Evolutionary conservation across 192 early-diverging fungal species (phyloP).

Genomic region (Mortierella claussenii): DNA sequence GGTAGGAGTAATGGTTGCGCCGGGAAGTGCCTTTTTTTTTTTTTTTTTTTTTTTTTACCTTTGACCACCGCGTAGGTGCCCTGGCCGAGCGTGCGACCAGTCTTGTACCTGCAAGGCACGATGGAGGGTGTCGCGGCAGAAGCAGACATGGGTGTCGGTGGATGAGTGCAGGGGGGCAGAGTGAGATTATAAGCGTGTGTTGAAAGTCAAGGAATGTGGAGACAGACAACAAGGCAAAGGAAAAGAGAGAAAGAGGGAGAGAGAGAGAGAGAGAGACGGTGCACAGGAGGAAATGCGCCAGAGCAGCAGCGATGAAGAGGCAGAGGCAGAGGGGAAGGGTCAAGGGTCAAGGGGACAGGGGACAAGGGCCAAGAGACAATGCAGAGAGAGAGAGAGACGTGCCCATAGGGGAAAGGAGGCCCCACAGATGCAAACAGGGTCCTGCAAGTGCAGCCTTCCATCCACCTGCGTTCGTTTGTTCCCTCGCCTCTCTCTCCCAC

Average conservation of each 20-base stretch:
- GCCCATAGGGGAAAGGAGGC: no score
- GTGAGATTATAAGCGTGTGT: not conserved
- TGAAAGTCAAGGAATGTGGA: not conserved
- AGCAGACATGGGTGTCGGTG: conserved; percentile 19
- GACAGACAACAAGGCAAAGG: not conserved
- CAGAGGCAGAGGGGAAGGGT: not conserved
- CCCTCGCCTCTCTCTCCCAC: no score
- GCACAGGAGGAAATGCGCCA: not conserved
- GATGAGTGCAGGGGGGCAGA: not conserved
- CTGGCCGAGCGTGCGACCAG: conserved; percentile 71
- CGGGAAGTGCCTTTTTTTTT: no score
- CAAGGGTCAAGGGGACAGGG: not conserved
- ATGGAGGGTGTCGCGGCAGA: conserved; percentile 25
- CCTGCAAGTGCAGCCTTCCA: no score
- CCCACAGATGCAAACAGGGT: no score
- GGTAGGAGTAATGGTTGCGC: no score
- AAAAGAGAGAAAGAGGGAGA: not conserved
- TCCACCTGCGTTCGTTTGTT: no score
- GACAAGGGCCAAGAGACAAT: not conserved
- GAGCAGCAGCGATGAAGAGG: no score
- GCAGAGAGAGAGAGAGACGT: not conserved
- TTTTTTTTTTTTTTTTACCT: conserved; percentile 54
- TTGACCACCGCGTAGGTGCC: conserved; percentile 78
- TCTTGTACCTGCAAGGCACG: conserved; percentile 72
- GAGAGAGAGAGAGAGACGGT: not conserved